Percentiles rank a stretch among this genome's conserved stretches.
Conservation (phyloP, 345 rosid species). For the Viola odorata region DNA sequence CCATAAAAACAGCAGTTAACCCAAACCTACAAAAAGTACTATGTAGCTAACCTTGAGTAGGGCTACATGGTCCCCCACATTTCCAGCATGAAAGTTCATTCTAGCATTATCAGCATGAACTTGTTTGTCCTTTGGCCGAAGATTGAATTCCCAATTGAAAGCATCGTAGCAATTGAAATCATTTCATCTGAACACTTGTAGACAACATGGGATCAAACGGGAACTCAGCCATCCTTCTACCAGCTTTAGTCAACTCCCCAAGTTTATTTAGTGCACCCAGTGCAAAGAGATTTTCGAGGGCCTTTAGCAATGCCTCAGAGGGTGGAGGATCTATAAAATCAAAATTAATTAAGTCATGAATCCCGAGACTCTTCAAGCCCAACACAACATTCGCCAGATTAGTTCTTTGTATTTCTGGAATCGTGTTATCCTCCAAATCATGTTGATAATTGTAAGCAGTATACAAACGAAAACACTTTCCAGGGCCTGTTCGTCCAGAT, state of each 20-base stretch:
- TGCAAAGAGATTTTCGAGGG: slow-evolving; percentile 79
- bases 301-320: slow-evolving; percentile 88
- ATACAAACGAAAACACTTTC: slow-evolving; percentile 84
- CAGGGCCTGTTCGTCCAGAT: slow-evolving; percentile 96
- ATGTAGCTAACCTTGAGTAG: slow-evolving; percentile 63
- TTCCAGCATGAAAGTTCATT: slow-evolving; percentile 87
- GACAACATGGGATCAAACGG: slow-evolving; percentile 95
- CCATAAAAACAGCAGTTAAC: too few relatives aligned
- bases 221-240: slow-evolving; percentile 94
- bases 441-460: slow-evolving; percentile 72
- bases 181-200: slow-evolving; percentile 88
- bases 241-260: slow-evolving; percentile 93
- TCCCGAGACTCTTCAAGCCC: slow-evolving; percentile 92
- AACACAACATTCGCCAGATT: slow-evolving; percentile 95
- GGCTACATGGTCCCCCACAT: slow-evolving; percentile 92
- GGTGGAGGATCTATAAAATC: slow-evolving; percentile 99
- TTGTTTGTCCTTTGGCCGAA: slow-evolving; percentile 98
- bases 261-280: slow-evolving; percentile 83
- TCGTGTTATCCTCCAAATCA: slow-evolving; percentile 86
- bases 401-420: slow-evolving; percentile 93
- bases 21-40: not conserved
- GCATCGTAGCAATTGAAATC: slow-evolving; percentile 89
- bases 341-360: slow-evolving; percentile 80
- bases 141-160: slow-evolving; percentile 87
- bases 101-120: slow-evolving; percentile 98